Percentiles rank a stretch among this genome's conserved stretches.
Evolutionary conservation across 2,329 filamentous ascomycete species (phyloP).

Genomic region (Penicillium griseofulvum): DNA sequence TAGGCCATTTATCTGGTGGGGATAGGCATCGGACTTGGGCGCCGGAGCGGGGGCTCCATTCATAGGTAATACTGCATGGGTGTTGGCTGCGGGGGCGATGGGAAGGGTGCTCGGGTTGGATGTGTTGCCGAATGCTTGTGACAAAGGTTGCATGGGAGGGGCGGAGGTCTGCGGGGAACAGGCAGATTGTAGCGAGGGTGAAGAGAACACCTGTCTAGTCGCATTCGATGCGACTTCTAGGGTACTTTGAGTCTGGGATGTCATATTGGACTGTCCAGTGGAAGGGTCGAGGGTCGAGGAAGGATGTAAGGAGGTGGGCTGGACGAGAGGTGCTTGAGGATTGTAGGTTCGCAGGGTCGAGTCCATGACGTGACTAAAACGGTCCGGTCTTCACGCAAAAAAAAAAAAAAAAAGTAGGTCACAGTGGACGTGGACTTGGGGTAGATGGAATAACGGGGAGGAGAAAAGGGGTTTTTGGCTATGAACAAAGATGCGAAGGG

Average conservation of each 20-base stretch:
- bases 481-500: background rate
- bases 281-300: slow-evolving; percentile 13
- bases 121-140: slow-evolving; percentile 12
- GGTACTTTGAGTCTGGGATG: slow-evolving; percentile 11
- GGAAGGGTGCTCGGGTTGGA: slow-evolving; percentile 7
- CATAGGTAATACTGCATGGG: slow-evolving; percentile 9
- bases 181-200: slow-evolving; percentile 14
- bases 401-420: background rate
- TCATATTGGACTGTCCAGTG: slow-evolving; percentile 6
- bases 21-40: slow-evolving; percentile 16
- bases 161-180: slow-evolving; percentile 14
- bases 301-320: slow-evolving; percentile 8
- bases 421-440: background rate
- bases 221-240: slow-evolving; percentile 14
- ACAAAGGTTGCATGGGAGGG: slow-evolving; percentile 15
- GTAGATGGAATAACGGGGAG: background rate
- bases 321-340: slow-evolving; percentile 12
- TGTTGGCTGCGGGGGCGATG: slow-evolving; percentile 12
- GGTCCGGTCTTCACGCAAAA: background rate
- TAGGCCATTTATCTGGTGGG: slow-evolving; percentile 25
- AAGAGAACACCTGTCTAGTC: slow-evolving; percentile 13
- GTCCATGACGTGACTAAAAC: slow-evolving; percentile 15
- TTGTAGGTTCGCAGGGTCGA: slow-evolving; percentile 15
- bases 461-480: background rate
- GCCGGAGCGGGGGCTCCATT: slow-evolving; percentile 11